These are phyloP conservation scores for Oryza punctata DNA, from an alignment of 176 grass and related monocot genomes.

Conservation along the genomic window DNA sequence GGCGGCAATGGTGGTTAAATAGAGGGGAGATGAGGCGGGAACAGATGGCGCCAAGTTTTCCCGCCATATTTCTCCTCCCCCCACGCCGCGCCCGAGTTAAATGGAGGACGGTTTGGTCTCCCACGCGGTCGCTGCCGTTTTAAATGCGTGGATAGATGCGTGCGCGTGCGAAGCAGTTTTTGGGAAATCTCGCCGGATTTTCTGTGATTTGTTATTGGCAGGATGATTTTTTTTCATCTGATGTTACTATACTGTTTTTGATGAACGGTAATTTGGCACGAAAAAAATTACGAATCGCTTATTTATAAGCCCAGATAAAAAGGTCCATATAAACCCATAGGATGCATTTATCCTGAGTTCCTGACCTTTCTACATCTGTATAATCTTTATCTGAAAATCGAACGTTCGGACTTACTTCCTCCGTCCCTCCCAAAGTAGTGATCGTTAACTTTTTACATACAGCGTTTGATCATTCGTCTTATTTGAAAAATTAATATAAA, in stretches of 20 bases:
- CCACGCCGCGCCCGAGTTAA: background rate
- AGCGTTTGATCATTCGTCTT: too few species aligned
- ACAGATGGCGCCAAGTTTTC: constrained; percentile 54
- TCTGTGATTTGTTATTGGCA: background rate
- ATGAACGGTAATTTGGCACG: too few species aligned
- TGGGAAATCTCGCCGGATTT: background rate
- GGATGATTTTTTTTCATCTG: too few species aligned
- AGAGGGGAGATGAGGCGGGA: constrained; percentile 27
- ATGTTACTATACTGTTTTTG: too few species aligned
- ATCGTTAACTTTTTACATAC: too few species aligned
- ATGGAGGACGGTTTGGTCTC: background rate
- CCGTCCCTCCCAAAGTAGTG: too few species aligned
- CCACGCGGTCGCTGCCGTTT: background rate
- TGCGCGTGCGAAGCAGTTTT: background rate
- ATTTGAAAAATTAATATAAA: too few species aligned
- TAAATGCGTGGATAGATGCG: background rate
- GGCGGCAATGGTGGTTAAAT: constrained; percentile 7
- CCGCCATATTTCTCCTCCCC: constrained; percentile 57
- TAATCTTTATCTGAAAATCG: background rate
- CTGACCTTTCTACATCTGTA: too few species aligned
- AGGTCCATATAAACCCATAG: too few species aligned
- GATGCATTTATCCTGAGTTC: too few species aligned
- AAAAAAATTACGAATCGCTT: too few species aligned
- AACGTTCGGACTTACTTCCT: background rate
- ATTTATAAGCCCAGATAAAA: too few species aligned